Evolutionary conservation across 2,329 filamentous ascomycete genomes (phyloP), one percentile per base, ranked within the genome.

Genomic region (Blumeriella jaapii): DNA sequence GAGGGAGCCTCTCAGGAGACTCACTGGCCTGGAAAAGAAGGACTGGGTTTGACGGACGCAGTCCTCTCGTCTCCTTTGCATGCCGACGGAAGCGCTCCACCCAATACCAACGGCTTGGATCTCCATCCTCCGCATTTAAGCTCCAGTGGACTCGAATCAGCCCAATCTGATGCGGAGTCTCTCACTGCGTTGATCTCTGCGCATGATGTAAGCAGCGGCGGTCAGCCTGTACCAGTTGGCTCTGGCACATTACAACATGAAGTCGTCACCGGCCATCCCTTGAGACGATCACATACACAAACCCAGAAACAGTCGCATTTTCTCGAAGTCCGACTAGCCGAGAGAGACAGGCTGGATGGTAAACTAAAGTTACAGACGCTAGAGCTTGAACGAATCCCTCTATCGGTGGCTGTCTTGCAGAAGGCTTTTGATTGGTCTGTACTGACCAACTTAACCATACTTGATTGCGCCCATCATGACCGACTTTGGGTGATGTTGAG

Each of bases 401-500:
- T 91, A n/a, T 85, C 78, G 1, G 68, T 84, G 26, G 65, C 74
- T 6, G 73, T 83, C n/a, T 65, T 85, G 36, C 67, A 74, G 29
- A 71, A 71, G 41, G 78, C 73, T 1, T 67, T 91, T 26, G 82
- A 91, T 57, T 91, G 82, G 82, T 73, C 74, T 1, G 63, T 68
- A 7, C 57, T 91, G 34, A 82, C 75, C 2, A 79, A 65, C 11
- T 59, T 91, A 32, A 89, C 84, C 1, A 68, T 91, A 13, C 68
- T 91, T 29, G 68, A 78, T 42, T 91, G 83, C 52, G 64, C 68
- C 20, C 72, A 82, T 34, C 76, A 85, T 50, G 81, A 87, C 40
- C 68, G 71, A 38, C 63, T 91, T 2, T 91, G 82, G 82, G 78
- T 76, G 50, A 69, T 75, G 34, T 64, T 91, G 10, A 72, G 74